These are phyloP conservation scores for Fraxinus greggii DNA, from an alignment of 305 asterid genomes.

Conservation along the genomic window DNA sequence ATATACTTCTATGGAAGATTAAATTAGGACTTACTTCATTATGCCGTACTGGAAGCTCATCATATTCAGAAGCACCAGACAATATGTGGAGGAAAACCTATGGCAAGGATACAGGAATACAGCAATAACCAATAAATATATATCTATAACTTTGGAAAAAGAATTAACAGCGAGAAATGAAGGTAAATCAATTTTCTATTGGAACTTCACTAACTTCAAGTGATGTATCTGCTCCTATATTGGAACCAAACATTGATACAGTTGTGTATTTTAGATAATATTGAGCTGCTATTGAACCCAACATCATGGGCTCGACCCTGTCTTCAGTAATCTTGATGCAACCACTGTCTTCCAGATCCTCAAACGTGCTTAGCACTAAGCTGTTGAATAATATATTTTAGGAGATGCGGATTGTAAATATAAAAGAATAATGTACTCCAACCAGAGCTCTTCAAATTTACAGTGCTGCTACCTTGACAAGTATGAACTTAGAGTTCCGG, in stretches of 20 bases:
- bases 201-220: conserved; percentile 68
- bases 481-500: conserved; percentile 77
- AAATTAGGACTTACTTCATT: conserved; percentile 72
- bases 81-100: conserved; percentile 88
- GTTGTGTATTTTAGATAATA: conserved; percentile 93
- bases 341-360: conserved; percentile 97
- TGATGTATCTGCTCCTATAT: conserved; percentile 84
- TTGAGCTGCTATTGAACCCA: conserved; percentile 95
- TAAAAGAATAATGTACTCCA: conserved; percentile 11
- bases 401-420: conserved; percentile 15
- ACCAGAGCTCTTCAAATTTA: conserved; percentile 23
- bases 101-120: conserved; percentile 23
- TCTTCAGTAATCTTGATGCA: conserved; percentile 83
- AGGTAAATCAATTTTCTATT: neutral
- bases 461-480: conserved; percentile 66
- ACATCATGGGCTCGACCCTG: conserved; percentile 85
- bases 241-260: conserved; percentile 92
- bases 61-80: conserved; percentile 95
- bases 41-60: conserved; percentile 98
- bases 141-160: conserved; percentile 4
- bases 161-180: neutral
- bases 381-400: conserved; percentile 42
- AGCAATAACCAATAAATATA: conserved; percentile 11
- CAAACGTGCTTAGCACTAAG: conserved; percentile 75
- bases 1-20: conserved; percentile 3